phyloP scores from a whole-genome alignment of 2,329 filamentous ascomycete species.

The Alternaria gansuensis region DNA sequence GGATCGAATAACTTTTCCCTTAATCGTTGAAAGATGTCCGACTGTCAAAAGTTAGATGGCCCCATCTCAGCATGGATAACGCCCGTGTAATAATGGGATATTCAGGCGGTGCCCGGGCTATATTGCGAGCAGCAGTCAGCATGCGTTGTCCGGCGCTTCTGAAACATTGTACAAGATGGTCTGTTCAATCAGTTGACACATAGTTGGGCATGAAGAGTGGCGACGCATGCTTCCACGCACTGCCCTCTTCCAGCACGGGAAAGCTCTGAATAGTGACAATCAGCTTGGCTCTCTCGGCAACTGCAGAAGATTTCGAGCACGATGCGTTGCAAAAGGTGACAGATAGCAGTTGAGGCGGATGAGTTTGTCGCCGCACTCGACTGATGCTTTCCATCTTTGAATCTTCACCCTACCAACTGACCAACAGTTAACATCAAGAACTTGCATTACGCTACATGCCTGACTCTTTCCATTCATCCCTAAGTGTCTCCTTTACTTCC shows the following conservation, averaged over 20 bases:
- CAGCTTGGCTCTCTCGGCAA: not conserved
- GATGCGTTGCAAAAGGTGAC: not conserved
- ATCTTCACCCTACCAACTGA: not conserved
- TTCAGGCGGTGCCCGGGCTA: not conserved
- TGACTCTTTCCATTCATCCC: not conserved
- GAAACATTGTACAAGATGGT: not conserved
- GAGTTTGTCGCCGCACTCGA: not conserved
- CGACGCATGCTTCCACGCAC: not conserved
- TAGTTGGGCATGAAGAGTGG: not conserved
- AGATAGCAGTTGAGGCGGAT: not conserved
- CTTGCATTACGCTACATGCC: not conserved
- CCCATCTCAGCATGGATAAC: slow-evolving; percentile 5
- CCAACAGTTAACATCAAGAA: not conserved
- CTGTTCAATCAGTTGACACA: not conserved
- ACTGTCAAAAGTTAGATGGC: slow-evolving; percentile 2
- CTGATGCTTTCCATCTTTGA: not conserved
- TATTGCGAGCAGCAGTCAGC: slow-evolving; percentile 3
- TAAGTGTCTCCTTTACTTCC: not conserved
- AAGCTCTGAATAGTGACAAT: not conserved
- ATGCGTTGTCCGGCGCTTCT: slow-evolving; percentile 4
- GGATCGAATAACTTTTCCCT: not conserved
- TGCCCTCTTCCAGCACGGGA: not conserved
- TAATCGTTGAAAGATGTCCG: not conserved
- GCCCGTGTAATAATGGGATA: slow-evolving; percentile 7
- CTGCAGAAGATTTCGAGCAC: not conserved